Conservation (phyloP, 306 rosid genomes). For the Fagus sylvatica region DNA sequence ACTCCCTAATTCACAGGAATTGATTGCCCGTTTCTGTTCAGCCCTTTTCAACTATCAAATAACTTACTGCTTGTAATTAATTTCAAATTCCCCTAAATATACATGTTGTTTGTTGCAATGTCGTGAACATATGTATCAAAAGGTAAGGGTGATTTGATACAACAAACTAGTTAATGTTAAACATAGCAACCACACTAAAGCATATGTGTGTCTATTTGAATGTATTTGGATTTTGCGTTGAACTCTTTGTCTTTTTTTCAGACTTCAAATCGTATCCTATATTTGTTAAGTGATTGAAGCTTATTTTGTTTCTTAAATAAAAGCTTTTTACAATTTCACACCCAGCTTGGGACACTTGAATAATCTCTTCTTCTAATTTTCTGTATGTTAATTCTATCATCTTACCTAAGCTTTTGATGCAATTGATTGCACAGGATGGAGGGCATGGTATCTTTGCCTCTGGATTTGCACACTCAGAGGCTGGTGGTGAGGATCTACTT, state of each 20-base stretch:
- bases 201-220: neutral
- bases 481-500: conserved; percentile 68
- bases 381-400: conserved; percentile 3
- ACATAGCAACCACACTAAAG: neutral
- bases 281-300: conserved; percentile 10
- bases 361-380: conserved; percentile 13
- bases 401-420: conserved; percentile 43
- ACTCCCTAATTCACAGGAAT: neutral
- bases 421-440: conserved; percentile 62
- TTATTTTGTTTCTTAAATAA: neutral
- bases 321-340: conserved; percentile 1
- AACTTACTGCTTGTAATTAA: neutral
- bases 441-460: conserved; percentile 68
- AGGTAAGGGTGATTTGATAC: neutral
- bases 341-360: conserved; percentile 1
- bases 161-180: neutral
- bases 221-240: neutral
- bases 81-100: neutral
- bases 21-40: neutral
- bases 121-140: neutral
- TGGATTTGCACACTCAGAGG: conserved; percentile 61
- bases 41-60: neutral
- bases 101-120: neutral
- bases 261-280: neutral
- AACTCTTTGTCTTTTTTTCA: neutral